These are phyloP conservation scores for Hyphodiscus sp. DNA, from an alignment of 2,329 filamentous ascomycete species.

Conservation along the genomic window DNA sequence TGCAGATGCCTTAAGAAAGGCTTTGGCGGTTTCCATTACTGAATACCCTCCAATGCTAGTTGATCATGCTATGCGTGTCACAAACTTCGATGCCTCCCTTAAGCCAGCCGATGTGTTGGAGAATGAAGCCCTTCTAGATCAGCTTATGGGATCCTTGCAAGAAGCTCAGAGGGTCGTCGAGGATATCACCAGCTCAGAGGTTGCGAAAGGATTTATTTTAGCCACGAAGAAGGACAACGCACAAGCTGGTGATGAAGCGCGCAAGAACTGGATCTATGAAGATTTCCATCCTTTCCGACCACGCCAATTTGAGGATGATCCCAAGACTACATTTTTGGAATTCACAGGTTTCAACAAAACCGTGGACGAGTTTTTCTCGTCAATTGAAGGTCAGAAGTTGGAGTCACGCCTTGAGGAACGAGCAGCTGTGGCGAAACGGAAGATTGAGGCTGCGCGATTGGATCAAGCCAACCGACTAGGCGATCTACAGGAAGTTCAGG, in stretches of 20 bases:
- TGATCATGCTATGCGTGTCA: constrained; percentile 72
- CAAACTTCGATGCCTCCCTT: constrained; percentile 60
- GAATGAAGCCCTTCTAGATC: constrained; percentile 56
- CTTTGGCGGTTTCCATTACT: constrained; percentile 75
- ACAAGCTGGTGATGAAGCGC: constrained; percentile 26
- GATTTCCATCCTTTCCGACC: constrained; percentile 95
- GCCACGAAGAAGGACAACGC: constrained; percentile 51
- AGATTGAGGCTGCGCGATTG: constrained; percentile 74
- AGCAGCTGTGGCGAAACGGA: constrained; percentile 73
- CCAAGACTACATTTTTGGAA: constrained; percentile 60
- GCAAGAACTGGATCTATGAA: constrained; percentile 62
- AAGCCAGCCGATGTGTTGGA: constrained; percentile 65
- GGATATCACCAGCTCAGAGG: constrained; percentile 58
- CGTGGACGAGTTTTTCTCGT: constrained; percentile 96
- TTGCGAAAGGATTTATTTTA: constrained; percentile 79
- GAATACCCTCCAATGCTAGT: constrained; percentile 84
- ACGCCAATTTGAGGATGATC: constrained; percentile 65
- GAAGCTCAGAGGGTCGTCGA: constrained; percentile 65
- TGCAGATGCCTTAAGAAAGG: constrained; percentile 70
- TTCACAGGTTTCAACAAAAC: constrained; percentile 87
- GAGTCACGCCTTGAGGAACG: constrained; percentile 77
- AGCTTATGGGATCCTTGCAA: constrained; percentile 60
- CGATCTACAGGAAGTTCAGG: constrained; percentile 73
- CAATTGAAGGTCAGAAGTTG: constrained; percentile 86
- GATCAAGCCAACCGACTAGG: constrained; percentile 84